Evolutionary conservation across 2,329 filamentous ascomycete genomes (phyloP).

Genomic region (Endoconidiophora polonica): DNA sequence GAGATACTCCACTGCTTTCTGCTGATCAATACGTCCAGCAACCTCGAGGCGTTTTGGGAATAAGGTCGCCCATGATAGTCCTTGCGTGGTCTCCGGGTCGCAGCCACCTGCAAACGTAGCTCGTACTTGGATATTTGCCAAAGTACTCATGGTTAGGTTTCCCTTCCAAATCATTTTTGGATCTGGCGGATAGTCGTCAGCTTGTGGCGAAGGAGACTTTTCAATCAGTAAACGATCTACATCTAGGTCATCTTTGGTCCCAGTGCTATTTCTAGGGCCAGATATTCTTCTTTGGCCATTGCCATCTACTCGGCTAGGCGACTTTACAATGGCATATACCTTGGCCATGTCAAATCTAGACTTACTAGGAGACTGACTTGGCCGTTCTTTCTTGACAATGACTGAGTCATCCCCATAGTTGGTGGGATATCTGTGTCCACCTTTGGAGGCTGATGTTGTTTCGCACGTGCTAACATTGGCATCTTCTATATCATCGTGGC

Average conservation of each 20-base stretch:
- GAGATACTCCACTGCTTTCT: constrained; percentile 78
- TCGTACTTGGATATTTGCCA: constrained; percentile 59
- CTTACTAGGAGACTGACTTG: constrained; percentile 31
- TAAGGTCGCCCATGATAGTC: constrained; percentile 54
- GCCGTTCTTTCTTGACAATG: constrained; percentile 21
- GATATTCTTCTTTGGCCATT: constrained; percentile 25
- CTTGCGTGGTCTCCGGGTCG: constrained; percentile 36
- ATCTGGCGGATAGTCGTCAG: constrained; percentile 58
- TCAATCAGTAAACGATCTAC: constrained; percentile 81
- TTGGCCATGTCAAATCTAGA: constrained; percentile 68
- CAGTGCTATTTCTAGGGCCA: constrained; percentile 36
- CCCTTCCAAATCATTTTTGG: constrained; percentile 66
- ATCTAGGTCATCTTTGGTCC: constrained; percentile 53
- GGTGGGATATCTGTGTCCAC: constrained; percentile 9
- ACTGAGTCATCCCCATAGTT: neutral
- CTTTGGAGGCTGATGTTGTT: constrained; percentile 11
- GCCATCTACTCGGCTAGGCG: constrained; percentile 25
- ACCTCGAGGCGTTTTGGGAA: constrained; percentile 55
- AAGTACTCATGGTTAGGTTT: constrained; percentile 55
- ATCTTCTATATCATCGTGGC: constrained; percentile 74
- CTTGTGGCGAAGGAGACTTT: constrained; percentile 6
- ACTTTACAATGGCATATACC: constrained; percentile 64
- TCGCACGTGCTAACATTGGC: constrained; percentile 32
- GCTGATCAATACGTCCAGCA: constrained; percentile 63
- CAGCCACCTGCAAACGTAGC: constrained; percentile 75